Percentiles rank a stretch among this genome's conserved stretches.
These are phyloP conservation scores for Tolypocladium ophioglossoides DNA, from an alignment of 2,329 filamentous ascomycete species.

Conservation along the genomic window DNA sequence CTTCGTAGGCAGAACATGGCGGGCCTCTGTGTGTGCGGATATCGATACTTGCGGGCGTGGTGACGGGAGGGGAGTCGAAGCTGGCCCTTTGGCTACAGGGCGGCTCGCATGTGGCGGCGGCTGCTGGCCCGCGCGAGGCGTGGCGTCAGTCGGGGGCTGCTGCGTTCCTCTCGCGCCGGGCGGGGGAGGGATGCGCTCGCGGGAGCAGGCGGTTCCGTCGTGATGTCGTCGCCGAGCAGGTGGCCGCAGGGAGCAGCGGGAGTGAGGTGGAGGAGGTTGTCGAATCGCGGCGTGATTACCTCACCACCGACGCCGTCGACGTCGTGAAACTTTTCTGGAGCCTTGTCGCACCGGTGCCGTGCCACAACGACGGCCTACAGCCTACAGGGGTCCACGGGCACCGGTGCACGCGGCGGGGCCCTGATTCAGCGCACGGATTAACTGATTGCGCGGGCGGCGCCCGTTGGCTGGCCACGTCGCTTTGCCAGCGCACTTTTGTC, in stretches of 20 bases:
- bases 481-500: not conserved
- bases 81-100: not conserved
- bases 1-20: conserved; percentile 54
- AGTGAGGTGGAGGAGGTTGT: not conserved
- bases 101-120: not conserved
- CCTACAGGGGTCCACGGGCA: not conserved
- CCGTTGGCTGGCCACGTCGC: too few species aligned
- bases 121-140: not conserved
- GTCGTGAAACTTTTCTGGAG: too few species aligned
- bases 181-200: not conserved
- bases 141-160: not conserved
- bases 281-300: not conserved
- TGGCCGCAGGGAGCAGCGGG: not conserved
- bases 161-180: not conserved
- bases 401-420: too few species aligned
- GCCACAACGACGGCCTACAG: not conserved
- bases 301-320: not conserved
- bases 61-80: not conserved
- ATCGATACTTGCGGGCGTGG: not conserved
- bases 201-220: not conserved
- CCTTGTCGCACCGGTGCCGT: too few species aligned
- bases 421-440: not conserved
- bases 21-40: not conserved
- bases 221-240: not conserved
- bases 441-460: not conserved